Evolutionary conservation across 345 rosid genomes (phyloP).

Genomic region (Turritis glabra): DNA sequence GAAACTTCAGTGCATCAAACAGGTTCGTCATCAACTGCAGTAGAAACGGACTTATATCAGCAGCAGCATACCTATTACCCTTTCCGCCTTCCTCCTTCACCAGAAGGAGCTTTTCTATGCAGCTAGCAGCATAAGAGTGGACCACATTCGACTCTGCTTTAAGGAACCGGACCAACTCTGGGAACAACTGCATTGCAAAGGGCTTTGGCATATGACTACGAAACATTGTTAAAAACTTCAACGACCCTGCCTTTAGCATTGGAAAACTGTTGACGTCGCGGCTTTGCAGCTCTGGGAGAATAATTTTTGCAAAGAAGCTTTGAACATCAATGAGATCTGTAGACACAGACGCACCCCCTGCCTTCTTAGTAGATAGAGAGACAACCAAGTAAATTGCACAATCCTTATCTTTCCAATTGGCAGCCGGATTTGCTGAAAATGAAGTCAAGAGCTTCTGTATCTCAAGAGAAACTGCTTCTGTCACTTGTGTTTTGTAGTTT

Average conservation of each 20-base stretch:
- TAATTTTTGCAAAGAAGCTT: constrained; percentile 70
- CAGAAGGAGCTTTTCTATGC: constrained; percentile 88
- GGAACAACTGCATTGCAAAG: constrained; percentile 65
- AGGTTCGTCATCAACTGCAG: constrained; percentile 66
- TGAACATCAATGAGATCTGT: constrained; percentile 88
- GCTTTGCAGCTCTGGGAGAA: constrained; percentile 83
- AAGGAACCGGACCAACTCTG: constrained; percentile 74
- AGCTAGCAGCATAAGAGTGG: constrained; percentile 96
- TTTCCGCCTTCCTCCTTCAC: constrained; percentile 91
- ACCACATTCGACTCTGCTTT: constrained; percentile 84
- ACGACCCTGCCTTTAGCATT: constrained; percentile 94
- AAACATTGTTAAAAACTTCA: constrained; percentile 85
- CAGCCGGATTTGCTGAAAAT: constrained; percentile 65
- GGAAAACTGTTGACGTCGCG: constrained; percentile 76
- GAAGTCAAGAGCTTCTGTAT: constrained; percentile 70
- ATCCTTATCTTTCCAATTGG: constrained; percentile 94
- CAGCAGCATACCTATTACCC: constrained; percentile 56
- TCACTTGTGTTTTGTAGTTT: constrained; percentile 74
- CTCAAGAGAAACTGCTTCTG: constrained; percentile 66
- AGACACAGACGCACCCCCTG: constrained; percentile 76
- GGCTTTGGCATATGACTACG: constrained; percentile 71
- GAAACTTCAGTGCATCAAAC: constrained; percentile 70
- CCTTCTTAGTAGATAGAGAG: constrained; percentile 83
- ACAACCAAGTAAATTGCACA: constrained; percentile 94
- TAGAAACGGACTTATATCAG: constrained; percentile 66